Percentiles rank a stretch among this genome's conserved stretches.
These are phyloP conservation scores for Vitis cinerea DNA, from an alignment of 164 flowering plant species.

Conservation along the genomic window DNA sequence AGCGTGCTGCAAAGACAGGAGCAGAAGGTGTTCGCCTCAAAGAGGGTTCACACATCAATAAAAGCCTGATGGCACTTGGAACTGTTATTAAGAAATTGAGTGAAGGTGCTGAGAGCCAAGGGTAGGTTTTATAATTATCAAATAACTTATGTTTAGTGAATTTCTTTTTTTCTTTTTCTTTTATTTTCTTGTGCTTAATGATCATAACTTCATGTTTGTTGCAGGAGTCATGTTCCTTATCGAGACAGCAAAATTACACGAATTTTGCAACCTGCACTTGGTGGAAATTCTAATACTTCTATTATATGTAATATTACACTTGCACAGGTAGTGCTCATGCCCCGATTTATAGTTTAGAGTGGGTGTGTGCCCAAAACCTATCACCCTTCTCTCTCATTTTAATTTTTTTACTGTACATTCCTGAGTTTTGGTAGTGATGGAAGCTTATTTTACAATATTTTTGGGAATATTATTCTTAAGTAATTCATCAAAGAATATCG, in stretches of 20 bases:
- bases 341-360: too few species aligned
- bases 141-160: neutral
- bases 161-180: neutral
- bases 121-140: slow-evolving; percentile 47
- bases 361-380: too few species aligned
- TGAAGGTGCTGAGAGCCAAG: slow-evolving; percentile 96
- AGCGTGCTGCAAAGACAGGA: slow-evolving; percentile 97
- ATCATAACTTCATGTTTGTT: slow-evolving; percentile 10
- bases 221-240: slow-evolving; percentile 90
- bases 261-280: slow-evolving; percentile 91
- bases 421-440: too few species aligned
- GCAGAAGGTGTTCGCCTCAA: slow-evolving; percentile 95
- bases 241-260: slow-evolving; percentile 97
- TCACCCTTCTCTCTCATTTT: too few species aligned
- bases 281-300: slow-evolving; percentile 95
- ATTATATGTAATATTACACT: slow-evolving; percentile 98
- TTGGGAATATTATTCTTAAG: too few species aligned
- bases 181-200: neutral
- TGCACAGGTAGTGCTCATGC: slow-evolving; percentile 66
- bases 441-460: too few species aligned
- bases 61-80: slow-evolving; percentile 97
- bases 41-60: slow-evolving; percentile 98
- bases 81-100: slow-evolving; percentile 94
- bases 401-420: too few species aligned
- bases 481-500: too few species aligned